These are phyloP conservation scores for Neoscytalidium dimidiatum DNA, from an alignment of 2,329 filamentous ascomycete species.

Conservation along the genomic window DNA sequence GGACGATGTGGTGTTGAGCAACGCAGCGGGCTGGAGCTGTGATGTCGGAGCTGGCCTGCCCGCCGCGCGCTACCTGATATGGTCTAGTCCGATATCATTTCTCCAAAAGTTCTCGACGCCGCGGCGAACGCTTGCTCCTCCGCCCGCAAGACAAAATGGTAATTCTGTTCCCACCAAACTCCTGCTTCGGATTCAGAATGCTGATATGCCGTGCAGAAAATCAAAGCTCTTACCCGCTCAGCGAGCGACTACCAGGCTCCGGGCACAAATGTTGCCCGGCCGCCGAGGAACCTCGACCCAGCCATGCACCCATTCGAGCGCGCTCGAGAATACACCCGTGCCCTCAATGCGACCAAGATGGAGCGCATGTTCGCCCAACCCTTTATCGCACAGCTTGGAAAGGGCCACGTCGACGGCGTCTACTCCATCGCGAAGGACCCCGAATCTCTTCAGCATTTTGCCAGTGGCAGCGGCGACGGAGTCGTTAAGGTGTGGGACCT, in stretches of 20 bases:
- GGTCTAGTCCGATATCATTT: background rate
- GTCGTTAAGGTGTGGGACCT: conserved; percentile 93
- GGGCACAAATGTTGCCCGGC: conserved; percentile 65
- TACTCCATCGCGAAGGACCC: conserved; percentile 53
- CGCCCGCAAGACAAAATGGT: conserved; percentile 19
- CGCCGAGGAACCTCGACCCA: conserved; percentile 75
- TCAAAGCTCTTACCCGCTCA: conserved; percentile 66
- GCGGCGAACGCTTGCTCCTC: conserved; percentile 19
- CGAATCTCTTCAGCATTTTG: conserved; percentile 27
- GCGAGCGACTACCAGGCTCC: conserved; percentile 65
- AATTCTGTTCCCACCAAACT: background rate
- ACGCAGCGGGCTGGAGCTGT: conserved; percentile 12
- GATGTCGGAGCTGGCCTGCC: conserved; percentile 16
- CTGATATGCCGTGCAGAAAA: conserved; percentile 29
- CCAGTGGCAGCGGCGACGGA: conserved; percentile 68
- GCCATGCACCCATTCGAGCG: conserved; percentile 88
- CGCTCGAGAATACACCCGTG: conserved; percentile 79
- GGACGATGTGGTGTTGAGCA: conserved; percentile 15
- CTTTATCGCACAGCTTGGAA: conserved; percentile 83
- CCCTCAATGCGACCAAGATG: conserved; percentile 83
- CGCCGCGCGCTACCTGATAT: conserved; percentile 1
- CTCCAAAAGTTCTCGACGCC: conserved; percentile 20
- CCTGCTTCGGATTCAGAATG: background rate
- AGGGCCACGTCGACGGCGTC: conserved; percentile 85
- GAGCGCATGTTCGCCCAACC: conserved; percentile 89